Percentiles rank a stretch among this genome's conserved stretches.
These are phyloP conservation scores for Phytopythium delawarense DNA, from an alignment of 352 stramenopile species.

Conservation along the genomic window DNA sequence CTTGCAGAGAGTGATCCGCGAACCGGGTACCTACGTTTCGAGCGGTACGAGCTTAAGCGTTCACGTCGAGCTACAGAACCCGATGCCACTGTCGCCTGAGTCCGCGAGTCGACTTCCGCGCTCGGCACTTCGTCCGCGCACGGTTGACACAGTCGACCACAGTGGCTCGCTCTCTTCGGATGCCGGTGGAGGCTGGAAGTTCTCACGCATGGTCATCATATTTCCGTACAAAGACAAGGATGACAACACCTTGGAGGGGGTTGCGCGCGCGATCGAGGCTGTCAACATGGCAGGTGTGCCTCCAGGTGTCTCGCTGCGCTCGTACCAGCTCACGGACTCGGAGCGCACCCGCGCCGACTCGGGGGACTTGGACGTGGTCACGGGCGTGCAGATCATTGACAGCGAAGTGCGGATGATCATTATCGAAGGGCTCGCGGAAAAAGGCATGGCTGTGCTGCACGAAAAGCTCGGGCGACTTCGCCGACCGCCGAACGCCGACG, in stretches of 20 bases:
- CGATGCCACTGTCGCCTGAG: conserved; percentile 13
- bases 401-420: conserved; percentile 81
- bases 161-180: not conserved
- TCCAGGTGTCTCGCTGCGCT: conserved; percentile 50
- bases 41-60: conserved; percentile 39
- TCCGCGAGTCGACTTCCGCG: not conserved
- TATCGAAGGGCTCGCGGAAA: conserved; percentile 73
- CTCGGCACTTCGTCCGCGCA: not conserved
- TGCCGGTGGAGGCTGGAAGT: conserved; percentile 18
- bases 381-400: conserved; percentile 86
- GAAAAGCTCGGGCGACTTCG: conserved; percentile 26
- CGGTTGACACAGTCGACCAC: conserved; percentile 1
- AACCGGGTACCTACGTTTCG: conserved; percentile 51
- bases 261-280: conserved; percentile 49
- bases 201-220: conserved; percentile 77
- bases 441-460: conserved; percentile 49
- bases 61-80: conserved; percentile 34
- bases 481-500: conserved; percentile 24
- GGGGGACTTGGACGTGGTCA: conserved; percentile 80
- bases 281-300: conserved; percentile 61
- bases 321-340: conserved; percentile 66
- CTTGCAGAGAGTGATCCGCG: conserved; percentile 41
- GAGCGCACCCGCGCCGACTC: conserved; percentile 48
- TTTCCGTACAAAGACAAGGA: conserved; percentile 75
- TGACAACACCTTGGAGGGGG: conserved; percentile 29